Conservation (phyloP, 192 early-diverging fungal species). For the Cetraspora pellucida region DNA sequence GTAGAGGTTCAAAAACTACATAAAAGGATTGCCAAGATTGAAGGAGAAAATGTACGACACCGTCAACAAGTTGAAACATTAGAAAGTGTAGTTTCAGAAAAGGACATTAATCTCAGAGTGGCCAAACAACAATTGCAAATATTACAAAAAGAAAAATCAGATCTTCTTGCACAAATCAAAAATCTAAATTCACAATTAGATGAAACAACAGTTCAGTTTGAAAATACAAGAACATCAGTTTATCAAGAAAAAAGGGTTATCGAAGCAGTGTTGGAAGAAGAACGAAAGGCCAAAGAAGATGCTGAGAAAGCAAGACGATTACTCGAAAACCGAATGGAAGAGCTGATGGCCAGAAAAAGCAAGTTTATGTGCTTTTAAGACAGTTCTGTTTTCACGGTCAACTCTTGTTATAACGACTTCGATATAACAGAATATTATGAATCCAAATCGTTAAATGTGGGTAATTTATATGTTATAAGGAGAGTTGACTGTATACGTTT, state of each 20-base stretch:
- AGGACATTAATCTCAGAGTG: conserved; percentile 44
- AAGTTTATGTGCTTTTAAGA: conserved; percentile 63
- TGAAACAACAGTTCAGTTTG: conserved; percentile 38
- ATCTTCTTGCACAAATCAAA: conserved; percentile 41
- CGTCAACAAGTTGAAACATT: conserved; percentile 39
- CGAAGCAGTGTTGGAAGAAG: conserved; percentile 46
- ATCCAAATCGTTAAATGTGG: too few species aligned
- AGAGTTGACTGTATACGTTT: neutral
- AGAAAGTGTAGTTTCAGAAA: conserved; percentile 47
- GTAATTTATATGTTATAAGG: neutral
- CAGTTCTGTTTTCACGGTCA: neutral
- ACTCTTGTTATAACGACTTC: conserved; percentile 14
- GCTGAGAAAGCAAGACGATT: conserved; percentile 51
- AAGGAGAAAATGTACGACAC: conserved; percentile 43
- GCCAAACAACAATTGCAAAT: conserved; percentile 44
- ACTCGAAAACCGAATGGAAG: conserved; percentile 59
- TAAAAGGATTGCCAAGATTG: conserved; percentile 41
- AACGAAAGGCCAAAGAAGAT: conserved; percentile 53
- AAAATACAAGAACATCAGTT: conserved; percentile 22
- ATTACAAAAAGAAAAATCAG: conserved; percentile 43
- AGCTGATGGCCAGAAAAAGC: conserved; percentile 56
- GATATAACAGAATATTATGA: neutral
- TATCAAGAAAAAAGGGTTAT: conserved; percentile 44
- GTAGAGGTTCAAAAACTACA: conserved; percentile 36
- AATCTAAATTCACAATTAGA: conserved; percentile 42